phyloP scores from a whole-genome alignment of 139 green algal genomes.

The Chlamydomonas sp. region DNA sequence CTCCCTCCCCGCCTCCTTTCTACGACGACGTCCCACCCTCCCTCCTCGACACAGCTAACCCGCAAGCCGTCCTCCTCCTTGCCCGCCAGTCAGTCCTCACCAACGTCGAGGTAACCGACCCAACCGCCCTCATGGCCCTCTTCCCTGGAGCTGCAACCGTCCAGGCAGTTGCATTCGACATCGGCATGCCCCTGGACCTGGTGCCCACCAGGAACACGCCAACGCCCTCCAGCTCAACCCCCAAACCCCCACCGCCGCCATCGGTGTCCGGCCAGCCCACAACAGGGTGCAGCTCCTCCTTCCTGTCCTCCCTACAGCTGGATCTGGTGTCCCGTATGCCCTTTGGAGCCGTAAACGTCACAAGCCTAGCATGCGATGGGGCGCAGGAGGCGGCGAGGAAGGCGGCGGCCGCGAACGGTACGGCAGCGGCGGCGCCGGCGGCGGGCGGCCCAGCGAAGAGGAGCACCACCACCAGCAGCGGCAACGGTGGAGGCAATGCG shows the following conservation, averaged over 20 bases:
- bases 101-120: constrained; percentile 13
- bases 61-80: not conserved
- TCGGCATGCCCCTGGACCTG: not conserved
- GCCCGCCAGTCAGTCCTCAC: not conserved
- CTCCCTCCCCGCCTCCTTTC: not conserved
- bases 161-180: not conserved
- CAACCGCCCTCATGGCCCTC: not conserved
- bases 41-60: not conserved
- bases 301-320: not conserved
- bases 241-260: not conserved
- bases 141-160: constrained; percentile 8
- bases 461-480: no score
- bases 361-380: not conserved
- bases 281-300: not conserved
- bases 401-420: not conserved
- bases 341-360: not conserved
- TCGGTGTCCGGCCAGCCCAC: not conserved
- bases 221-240: not conserved
- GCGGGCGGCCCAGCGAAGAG: not conserved
- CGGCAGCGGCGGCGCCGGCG: not conserved
- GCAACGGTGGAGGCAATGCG: no score
- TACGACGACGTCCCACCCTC: not conserved
- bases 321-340: not conserved
- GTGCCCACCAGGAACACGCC: not conserved
- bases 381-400: not conserved